Evolutionary conservation across 129 eudicot genomes (phyloP).

Genomic region (Saussurea involucrata): DNA sequence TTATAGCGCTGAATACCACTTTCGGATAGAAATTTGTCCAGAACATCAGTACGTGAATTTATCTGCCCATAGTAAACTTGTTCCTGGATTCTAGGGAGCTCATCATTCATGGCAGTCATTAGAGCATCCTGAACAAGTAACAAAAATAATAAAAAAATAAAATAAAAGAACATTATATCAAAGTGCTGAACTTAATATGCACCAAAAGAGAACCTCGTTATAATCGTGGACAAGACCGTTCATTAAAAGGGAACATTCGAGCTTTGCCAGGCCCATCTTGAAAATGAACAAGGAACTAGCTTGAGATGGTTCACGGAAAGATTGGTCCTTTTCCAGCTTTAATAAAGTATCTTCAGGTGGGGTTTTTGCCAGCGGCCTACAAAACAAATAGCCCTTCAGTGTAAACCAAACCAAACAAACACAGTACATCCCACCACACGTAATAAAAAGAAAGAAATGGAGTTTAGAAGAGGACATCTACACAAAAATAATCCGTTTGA

Average conservation of each 20-base stretch:
- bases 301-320: conserved; percentile 51
- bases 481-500: background rate
- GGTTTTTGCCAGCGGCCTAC: conserved; percentile 69
- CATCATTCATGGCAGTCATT: conserved; percentile 85
- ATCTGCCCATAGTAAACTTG: conserved; percentile 96
- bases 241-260: conserved; percentile 74
- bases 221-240: conserved; percentile 79
- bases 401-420: background rate
- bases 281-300: conserved; percentile 74
- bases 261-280: conserved; percentile 79
- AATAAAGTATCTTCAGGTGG: conserved; percentile 82
- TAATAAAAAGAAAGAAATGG: background rate
- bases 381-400: background rate
- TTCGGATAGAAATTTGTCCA: conserved; percentile 83
- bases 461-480: background rate
- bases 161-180: background rate
- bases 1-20: conserved; percentile 88
- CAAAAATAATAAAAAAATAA: background rate
- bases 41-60: conserved; percentile 75
- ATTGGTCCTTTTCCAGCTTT: conserved; percentile 68
- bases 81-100: conserved; percentile 94
- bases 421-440: background rate
- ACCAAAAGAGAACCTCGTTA: conserved; percentile 55
- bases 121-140: conserved; percentile 66
- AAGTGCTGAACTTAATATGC: background rate